A percentile compares a stretch with the other conserved stretches of the same genome.
These are phyloP conservation scores for Peziza echinospora DNA, from an alignment of 495 filamentous ascomycete genomes.

Conservation along the genomic window DNA sequence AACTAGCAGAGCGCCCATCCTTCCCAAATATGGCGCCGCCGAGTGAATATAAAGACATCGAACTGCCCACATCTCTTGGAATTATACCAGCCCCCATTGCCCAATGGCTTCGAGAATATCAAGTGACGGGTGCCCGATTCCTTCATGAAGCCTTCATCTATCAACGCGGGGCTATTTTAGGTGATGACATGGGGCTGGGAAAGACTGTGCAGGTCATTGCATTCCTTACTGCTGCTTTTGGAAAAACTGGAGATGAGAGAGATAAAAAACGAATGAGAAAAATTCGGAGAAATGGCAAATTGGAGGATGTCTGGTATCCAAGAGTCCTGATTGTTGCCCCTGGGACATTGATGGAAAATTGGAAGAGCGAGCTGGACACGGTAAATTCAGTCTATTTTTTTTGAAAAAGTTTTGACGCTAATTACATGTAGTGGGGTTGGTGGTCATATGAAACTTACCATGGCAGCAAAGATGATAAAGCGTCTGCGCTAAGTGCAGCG, in stretches of 20 bases:
- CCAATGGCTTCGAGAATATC: conserved; percentile 82
- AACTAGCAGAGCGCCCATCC: conserved; percentile 43
- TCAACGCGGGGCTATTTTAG: conserved; percentile 72
- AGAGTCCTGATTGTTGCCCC: conserved; percentile 72
- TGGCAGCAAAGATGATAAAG: conserved; percentile 38
- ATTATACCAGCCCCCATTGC: conserved; percentile 77
- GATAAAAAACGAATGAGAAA: conserved; percentile 85
- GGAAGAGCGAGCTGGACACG: conserved; percentile 59
- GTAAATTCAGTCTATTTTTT: too few species aligned
- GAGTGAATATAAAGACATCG: conserved; percentile 50
- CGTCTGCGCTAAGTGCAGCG: conserved; percentile 50
- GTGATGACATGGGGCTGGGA: conserved; percentile 94
- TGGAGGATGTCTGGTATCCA: conserved; percentile 52
- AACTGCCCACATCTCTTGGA: conserved; percentile 53
- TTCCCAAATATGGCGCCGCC: conserved; percentile 25
- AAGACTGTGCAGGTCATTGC: conserved; percentile 96
- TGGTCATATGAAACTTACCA: conserved; percentile 78
- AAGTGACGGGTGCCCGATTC: conserved; percentile 66
- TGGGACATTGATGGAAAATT: conserved; percentile 71
- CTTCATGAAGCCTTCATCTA: conserved; percentile 79
- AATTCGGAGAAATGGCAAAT: conserved; percentile 33
- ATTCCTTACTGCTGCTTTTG: conserved; percentile 80
- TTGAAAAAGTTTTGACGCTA: too few species aligned
- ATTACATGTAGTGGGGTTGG: too few species aligned
- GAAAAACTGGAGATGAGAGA: conserved; percentile 78